Percentiles rank a stretch among this genome's conserved stretches.
These are phyloP conservation scores for Paramecium tetraurelia DNA, from an alignment of 73 alveolate genomes.

Conservation along the genomic window DNA sequence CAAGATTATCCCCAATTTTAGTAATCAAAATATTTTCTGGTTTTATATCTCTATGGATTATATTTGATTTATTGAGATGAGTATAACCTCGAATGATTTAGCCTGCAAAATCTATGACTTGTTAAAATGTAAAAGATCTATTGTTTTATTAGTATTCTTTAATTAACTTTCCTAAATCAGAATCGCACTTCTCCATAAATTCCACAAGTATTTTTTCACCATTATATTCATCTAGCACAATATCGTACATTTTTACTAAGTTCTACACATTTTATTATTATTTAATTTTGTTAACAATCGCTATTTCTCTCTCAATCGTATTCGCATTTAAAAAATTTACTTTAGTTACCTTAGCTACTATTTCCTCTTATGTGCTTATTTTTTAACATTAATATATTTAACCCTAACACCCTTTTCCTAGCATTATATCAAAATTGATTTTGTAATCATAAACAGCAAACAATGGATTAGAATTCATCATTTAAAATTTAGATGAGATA, in stretches of 20 bases:
- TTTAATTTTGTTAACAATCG: neutral
- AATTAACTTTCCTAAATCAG: neutral
- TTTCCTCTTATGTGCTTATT: neutral
- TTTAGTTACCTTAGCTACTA: neutral
- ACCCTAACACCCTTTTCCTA: neutral
- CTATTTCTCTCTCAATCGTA: neutral
- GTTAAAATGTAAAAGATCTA: neutral
- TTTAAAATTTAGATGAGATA: neutral
- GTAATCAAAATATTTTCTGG: neutral
- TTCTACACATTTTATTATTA: neutral
- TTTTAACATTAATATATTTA: neutral
- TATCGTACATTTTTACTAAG: neutral
- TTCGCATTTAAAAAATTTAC: neutral
- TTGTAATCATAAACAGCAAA: neutral
- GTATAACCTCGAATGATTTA: neutral
- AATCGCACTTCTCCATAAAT: slow-evolving; percentile 19
- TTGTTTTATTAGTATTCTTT: neutral
- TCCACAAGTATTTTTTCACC: neutral
- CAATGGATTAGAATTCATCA: neutral
- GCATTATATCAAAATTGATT: neutral
- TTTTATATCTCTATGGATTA: neutral
- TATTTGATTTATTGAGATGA: neutral
- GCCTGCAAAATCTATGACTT: neutral
- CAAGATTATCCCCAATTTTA: neutral
- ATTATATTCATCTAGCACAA: neutral